These are phyloP conservation scores for Abelmoschus esculentus DNA, from an alignment of 345 rosid species.

Conservation along the genomic window DNA sequence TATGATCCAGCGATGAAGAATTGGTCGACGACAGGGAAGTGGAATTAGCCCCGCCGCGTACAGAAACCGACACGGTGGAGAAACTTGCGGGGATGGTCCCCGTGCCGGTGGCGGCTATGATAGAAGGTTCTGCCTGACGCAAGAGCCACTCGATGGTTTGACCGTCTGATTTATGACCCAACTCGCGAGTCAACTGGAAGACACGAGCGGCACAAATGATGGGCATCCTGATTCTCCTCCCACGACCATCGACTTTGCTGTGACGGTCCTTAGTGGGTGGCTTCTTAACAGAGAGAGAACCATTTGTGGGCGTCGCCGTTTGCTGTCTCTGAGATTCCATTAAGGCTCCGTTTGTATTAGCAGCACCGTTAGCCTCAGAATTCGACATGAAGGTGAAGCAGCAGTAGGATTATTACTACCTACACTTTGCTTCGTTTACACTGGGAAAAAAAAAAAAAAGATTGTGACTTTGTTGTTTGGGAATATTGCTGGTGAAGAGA, in stretches of 20 bases:
- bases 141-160: slow-evolving; percentile 99
- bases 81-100: slow-evolving; percentile 95
- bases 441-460: neutral
- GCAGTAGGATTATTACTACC: neutral
- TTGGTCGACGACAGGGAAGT: slow-evolving; percentile 30
- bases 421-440: neutral
- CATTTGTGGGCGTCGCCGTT: slow-evolving; percentile 29
- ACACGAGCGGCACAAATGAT: slow-evolving; percentile 99
- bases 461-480: neutral
- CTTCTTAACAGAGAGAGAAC: slow-evolving; percentile 56
- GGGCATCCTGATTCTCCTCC: slow-evolving; percentile 96
- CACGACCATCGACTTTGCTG: slow-evolving; percentile 96
- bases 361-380: slow-evolving; percentile 26
- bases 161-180: slow-evolving; percentile 97
- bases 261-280: slow-evolving; percentile 96
- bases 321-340: slow-evolving; percentile 49
- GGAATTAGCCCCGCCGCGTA: slow-evolving; percentile 48
- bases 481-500: neutral
- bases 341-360: slow-evolving; percentile 37
- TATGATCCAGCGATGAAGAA: slow-evolving; percentile 46
- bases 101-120: slow-evolving; percentile 94
- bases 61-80: slow-evolving; percentile 67
- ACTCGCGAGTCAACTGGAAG: slow-evolving; percentile 90
- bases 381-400: slow-evolving; percentile 35
- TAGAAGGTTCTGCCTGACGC: slow-evolving; percentile 98